Conservation (phyloP, 352 stramenopile genomes). For the Pythium insidiosum region DNA sequence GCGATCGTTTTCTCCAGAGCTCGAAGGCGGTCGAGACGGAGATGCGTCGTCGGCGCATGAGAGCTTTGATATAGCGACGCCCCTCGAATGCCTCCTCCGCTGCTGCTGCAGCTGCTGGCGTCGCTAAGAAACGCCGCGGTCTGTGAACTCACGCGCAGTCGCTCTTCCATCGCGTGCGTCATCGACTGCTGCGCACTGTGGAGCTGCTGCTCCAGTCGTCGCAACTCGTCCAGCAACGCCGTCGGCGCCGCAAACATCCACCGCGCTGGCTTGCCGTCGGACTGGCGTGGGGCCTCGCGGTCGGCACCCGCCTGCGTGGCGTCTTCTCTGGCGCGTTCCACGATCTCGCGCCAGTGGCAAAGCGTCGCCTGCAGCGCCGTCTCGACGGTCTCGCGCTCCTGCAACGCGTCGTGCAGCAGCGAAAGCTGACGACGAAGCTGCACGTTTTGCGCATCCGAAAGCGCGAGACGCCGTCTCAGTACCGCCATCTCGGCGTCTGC, state of each 20-base stretch:
- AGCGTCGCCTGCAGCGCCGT: slow-evolving; percentile 26
- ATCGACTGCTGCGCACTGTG: slow-evolving; percentile 7
- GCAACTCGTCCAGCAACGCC: slow-evolving; percentile 9
- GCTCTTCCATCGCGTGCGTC: slow-evolving; percentile 5
- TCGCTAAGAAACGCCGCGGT: slow-evolving; percentile 9
- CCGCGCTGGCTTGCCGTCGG: slow-evolving; percentile 10
- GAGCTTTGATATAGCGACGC: no score
- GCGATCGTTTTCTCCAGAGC: neutral
- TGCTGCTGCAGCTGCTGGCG: no score
- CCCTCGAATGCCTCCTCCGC: no score
- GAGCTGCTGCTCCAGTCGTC: slow-evolving; percentile 12
- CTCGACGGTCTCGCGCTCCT: slow-evolving; percentile 23
- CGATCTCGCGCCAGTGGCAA: slow-evolving; percentile 27
- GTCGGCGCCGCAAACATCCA: slow-evolving; percentile 17
- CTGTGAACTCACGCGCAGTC: slow-evolving; percentile 7
- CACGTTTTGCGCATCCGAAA: slow-evolving; percentile 51
- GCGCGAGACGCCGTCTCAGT: slow-evolving; percentile 29
- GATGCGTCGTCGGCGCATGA: no score
- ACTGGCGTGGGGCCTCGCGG: neutral
- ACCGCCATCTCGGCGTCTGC: no score
- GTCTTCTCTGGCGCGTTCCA: slow-evolving; percentile 33
- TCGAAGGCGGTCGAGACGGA: neutral
- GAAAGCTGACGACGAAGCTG: slow-evolving; percentile 46
- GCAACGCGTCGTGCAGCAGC: slow-evolving; percentile 30
- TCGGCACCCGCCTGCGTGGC: slow-evolving; percentile 33